Base-by-base conservation (phyloP, 768 basidiomycete species). In the Leccinum rimulosum region DNA sequence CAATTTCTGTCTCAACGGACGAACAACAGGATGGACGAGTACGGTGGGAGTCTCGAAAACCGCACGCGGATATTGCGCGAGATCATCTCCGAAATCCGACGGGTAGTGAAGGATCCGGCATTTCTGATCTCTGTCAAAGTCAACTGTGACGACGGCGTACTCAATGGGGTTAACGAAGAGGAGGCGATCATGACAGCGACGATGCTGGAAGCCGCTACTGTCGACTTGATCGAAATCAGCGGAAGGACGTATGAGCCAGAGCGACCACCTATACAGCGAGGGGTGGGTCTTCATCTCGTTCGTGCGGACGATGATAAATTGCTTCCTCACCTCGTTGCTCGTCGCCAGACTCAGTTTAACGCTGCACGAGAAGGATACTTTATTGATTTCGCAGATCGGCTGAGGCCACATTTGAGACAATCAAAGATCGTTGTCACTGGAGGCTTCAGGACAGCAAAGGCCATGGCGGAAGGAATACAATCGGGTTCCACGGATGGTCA, bases 41-140 rank as follows among this genome's bases (percentile, higher is more conserved):
- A 82, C 64, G 86, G 85, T 3, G 86, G 86, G 4, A 71, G 72
- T 30, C 64, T 83, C 31, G 76, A 80, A 64, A 83, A 83, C 63
- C 74, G 85, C 12, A 66, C 71, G n/a, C 75, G 82, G 3, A 79
- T 87, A 66, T 59, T 74, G 3, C 70, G 82, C 8, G 78, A 83
- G 65, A 75, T 82, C 57, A 67, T 81, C 38, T 63, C 78, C 7
- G 80, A 80, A 25, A 75, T 84, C 35, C 65, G 67, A 43, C 66
- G 71, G 10, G 76, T 73, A 0, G 75, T 85, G 47, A 63, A 70
- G 15, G 64, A 69, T 50, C 54, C 61, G 1, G 50, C 61, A 2
- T 74, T 74, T 52, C 54, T 76, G 22, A 59, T 74, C 38, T 74
- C 73, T 11, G 73, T 76, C 52, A 74, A 74, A 57, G 62, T 74